A percentile compares a stretch with the other conserved stretches of the same genome.
Conservation (phyloP, 2,329 filamentous ascomycete genomes). For the Zasmidium citrigriseum region DNA sequence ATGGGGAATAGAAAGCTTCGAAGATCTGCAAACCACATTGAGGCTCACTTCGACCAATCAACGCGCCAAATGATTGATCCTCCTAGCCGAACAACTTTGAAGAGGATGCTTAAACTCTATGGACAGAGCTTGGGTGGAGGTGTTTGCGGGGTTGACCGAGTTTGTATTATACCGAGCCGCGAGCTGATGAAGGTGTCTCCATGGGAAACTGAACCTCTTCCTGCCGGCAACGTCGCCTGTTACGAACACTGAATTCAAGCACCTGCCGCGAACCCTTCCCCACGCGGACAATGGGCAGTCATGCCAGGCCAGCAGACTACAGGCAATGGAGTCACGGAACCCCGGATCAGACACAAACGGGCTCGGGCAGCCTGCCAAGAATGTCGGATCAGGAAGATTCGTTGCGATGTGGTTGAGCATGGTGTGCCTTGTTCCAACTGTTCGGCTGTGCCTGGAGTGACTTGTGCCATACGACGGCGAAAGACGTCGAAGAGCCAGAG, state of each 20-base stretch:
- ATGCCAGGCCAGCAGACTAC: slow-evolving; percentile 1
- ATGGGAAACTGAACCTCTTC: neutral
- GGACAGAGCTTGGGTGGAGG: neutral
- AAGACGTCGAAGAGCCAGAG: slow-evolving; percentile 2
- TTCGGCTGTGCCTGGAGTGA: neutral
- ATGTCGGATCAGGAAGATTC: neutral
- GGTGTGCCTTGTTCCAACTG: slow-evolving; percentile 5
- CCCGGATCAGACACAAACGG: neutral
- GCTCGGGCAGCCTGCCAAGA: neutral
- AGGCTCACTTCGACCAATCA: neutral
- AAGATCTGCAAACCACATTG: too few species aligned
- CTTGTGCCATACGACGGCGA: neutral
- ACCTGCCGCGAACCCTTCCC: neutral
- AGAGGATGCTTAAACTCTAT: neutral
- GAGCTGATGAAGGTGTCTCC: too few species aligned
- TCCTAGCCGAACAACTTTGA: neutral
- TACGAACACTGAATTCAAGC: neutral
- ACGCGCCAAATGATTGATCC: neutral
- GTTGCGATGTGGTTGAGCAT: neutral
- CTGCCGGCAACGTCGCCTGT: neutral
- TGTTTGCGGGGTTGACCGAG: neutral
- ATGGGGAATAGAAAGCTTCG: neutral
- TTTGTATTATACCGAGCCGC: neutral
- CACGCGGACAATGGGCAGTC: too few species aligned
- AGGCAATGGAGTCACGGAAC: neutral